Evolutionary conservation across 257 asterid species (phyloP), one percentile per base, ranked within the genome.

Genomic region (Buddleja alternifolia): DNA sequence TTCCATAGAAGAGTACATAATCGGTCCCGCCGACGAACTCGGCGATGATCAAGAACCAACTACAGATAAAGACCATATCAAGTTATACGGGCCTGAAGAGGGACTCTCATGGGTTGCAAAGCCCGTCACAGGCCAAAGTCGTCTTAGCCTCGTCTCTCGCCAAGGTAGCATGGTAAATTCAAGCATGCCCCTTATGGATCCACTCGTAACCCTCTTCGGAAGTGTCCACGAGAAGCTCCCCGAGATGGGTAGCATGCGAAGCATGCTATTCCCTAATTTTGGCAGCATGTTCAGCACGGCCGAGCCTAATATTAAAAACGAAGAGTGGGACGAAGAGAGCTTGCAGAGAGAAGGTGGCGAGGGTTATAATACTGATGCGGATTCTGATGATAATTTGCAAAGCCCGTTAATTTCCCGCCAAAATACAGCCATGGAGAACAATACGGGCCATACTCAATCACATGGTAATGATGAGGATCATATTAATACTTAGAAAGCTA

Each of bases 211-310:
- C 1, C 88, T 89, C 67, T 89, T 89, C 7, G 92, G 96, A 67
- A 89, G 95, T 41, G 81, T 89, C 66, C 96, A 89, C 21, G 96
- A 89, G 83, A 86, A 82, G 70, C 80, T 89, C 17, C 88, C 92
- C 0, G 92, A 80, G 19, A 62, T 70, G 2, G 94, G 92, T 17
- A 86, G 94, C 66, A 85, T 82, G 85, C 76, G 92, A 41, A 89
- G 96, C 88, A 85, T 87, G 95, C 84, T 89, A 8, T 89, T 89
- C 76, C 96, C 96, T 15, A 86, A 83, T 76, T 86, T 89, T 4
- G 96, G 96, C 25, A 89, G 96, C 80, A 86, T 89, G 96, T 85
- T 89, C 79, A 89, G 96, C 76, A 68, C 82, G 0, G 83, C 78
- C 0, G 95, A 83, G 55, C 84, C 89, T 4, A 81, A 80, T n/a